A percentile compares a stretch with the other conserved stretches of the same genome.
These are phyloP conservation scores for Diplodia corticola DNA, from an alignment of 2,329 filamentous ascomycete species.

Conservation along the genomic window DNA sequence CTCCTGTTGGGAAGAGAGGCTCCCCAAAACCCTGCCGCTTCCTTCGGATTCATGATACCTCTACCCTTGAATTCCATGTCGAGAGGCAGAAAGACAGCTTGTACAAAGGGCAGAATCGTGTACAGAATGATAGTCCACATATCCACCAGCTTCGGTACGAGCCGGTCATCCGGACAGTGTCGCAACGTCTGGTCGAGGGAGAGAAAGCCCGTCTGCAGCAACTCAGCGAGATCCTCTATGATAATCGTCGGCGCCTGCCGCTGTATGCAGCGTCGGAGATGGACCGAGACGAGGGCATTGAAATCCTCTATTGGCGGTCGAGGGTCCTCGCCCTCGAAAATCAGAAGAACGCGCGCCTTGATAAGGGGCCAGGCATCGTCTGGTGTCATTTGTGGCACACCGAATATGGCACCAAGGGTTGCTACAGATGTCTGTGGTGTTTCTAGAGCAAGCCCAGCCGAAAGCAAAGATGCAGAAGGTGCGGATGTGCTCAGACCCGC, in stretches of 20 bases:
- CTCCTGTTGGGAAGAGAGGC: slow-evolving; percentile 51
- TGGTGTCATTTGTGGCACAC: slow-evolving; percentile 49
- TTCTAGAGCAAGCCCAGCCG: slow-evolving; percentile 21
- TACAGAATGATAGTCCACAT: slow-evolving; percentile 95
- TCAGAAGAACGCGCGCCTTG: slow-evolving; percentile 71
- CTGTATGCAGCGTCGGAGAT: slow-evolving; percentile 76
- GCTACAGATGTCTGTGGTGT: slow-evolving; percentile 36
- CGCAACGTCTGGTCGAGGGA: slow-evolving; percentile 82
- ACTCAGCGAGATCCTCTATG: slow-evolving; percentile 73
- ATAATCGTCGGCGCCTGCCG: slow-evolving; percentile 69
- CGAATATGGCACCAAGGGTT: slow-evolving; percentile 49
- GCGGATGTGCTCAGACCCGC: slow-evolving; percentile 30
- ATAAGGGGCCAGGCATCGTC: slow-evolving; percentile 84
- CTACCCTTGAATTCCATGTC: slow-evolving; percentile 90
- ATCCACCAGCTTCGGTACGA: slow-evolving; percentile 89
- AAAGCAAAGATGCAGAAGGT: slow-evolving; percentile 25
- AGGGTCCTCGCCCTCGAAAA: slow-evolving; percentile 80
- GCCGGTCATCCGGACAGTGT: slow-evolving; percentile 75
- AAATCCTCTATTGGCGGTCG: slow-evolving; percentile 81
- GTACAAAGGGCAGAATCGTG: slow-evolving; percentile 85
- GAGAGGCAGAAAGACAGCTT: slow-evolving; percentile 89
- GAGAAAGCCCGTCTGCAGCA: slow-evolving; percentile 77
- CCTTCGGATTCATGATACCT: slow-evolving; percentile 75
- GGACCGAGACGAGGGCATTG: slow-evolving; percentile 75
- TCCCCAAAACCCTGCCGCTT: slow-evolving; percentile 90